phyloP scores from a whole-genome alignment of 805 yeast genomes.

The Tetrapisispora nanseiensis region DNA sequence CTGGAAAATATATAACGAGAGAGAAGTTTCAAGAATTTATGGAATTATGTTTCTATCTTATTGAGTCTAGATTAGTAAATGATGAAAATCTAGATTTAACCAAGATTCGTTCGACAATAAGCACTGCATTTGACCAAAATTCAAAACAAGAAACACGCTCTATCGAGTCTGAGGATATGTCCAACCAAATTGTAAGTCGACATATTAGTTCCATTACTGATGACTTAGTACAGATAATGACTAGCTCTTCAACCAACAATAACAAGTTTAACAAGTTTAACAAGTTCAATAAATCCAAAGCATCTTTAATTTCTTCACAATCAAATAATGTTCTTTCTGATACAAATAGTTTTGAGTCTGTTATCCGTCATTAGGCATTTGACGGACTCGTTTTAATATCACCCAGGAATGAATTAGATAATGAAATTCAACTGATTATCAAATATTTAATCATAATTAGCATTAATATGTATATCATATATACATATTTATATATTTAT shows the following conservation, averaged over 20 bases:
- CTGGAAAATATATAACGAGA: slow-evolving; percentile 51
- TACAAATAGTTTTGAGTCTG: slow-evolving; percentile 10
- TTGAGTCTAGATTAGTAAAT: slow-evolving; percentile 11
- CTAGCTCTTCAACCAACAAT: not conserved
- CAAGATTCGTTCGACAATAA: not conserved
- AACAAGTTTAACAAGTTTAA: too few relatives aligned
- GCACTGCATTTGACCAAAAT: not conserved
- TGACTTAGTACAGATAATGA: not conserved
- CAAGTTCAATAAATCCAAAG: not conserved
- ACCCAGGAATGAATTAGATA: too few relatives aligned
- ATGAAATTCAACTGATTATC: not conserved
- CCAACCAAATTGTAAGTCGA: not conserved
- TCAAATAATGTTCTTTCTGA: slow-evolving; percentile 1
- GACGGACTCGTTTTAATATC: not conserved
- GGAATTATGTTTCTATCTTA: slow-evolving; percentile 31
- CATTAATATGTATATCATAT: too few relatives aligned
- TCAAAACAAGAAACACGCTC: not conserved
- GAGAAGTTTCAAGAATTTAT: slow-evolving; percentile 53
- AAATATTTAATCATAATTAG: not conserved
- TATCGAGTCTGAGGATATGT: not conserved
- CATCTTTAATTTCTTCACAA: not conserved
- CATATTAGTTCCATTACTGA: not conserved
- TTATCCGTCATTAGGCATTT: slow-evolving; percentile 7
- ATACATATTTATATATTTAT: not conserved
- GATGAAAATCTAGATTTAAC: not conserved